phyloP scores from a whole-genome alignment of 306 rosid genomes.

The Rubus parviflorus region DNA sequence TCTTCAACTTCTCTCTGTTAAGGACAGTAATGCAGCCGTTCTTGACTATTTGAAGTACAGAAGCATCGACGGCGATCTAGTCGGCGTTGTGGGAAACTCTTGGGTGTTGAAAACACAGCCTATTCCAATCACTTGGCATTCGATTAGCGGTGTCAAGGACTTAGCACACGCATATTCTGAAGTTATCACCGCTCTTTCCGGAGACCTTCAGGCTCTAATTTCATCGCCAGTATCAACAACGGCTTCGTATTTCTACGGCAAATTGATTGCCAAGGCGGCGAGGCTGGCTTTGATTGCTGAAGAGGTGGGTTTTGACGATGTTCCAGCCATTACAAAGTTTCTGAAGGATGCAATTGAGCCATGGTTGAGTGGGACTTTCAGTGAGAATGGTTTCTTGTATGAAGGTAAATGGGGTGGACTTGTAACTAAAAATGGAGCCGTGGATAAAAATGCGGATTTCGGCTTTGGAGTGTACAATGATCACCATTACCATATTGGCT shows the following conservation, averaged over 20 bases:
- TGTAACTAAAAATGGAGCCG: constrained; percentile 52
- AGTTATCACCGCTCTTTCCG: constrained; percentile 39
- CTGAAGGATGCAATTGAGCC: constrained; percentile 61
- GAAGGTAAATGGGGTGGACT: constrained; percentile 71
- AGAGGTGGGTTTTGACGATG: constrained; percentile 45
- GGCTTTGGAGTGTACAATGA: constrained; percentile 69
- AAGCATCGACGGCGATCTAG: constrained; percentile 71
- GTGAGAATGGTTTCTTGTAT: constrained; percentile 58
- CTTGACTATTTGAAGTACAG: constrained; percentile 50
- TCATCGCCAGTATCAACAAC: constrained; percentile 29
- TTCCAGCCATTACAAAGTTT: constrained; percentile 41
- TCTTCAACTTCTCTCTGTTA: constrained; percentile 40
- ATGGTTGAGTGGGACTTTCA: constrained; percentile 63
- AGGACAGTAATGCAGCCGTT: constrained; percentile 27
- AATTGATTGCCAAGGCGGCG: constrained; percentile 65
- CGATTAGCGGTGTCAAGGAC: constrained; percentile 44
- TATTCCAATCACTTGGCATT: constrained; percentile 61
- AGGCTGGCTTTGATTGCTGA: constrained; percentile 70
- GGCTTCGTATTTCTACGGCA: constrained; percentile 51
- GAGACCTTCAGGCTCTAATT: constrained; percentile 44
- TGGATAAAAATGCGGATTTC: constrained; percentile 45
- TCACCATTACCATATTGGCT: constrained; percentile 64
- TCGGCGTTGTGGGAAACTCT: constrained; percentile 59
- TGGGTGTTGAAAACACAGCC: constrained; percentile 57
- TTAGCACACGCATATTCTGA: constrained; percentile 24